These are phyloP conservation scores for Beta corolliflora DNA, from an alignment of 179 eudicot genomes.

Conservation along the genomic window DNA sequence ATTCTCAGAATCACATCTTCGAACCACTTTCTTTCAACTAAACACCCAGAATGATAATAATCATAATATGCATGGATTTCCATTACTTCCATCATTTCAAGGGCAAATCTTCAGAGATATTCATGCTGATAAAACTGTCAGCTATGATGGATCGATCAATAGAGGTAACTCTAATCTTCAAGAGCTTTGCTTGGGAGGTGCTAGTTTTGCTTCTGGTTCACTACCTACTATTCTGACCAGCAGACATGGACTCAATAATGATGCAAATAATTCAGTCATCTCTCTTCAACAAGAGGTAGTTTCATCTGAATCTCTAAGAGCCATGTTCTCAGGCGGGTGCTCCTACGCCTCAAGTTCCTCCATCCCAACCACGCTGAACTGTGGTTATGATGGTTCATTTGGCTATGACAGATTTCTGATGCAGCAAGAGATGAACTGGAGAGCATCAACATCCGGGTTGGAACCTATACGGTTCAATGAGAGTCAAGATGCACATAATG, in stretches of 20 bases:
- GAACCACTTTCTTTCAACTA: constrained; percentile 29
- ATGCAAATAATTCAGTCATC: constrained; percentile 25
- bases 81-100: constrained; percentile 36
- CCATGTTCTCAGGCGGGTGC: constrained; percentile 31
- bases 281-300: constrained; percentile 28
- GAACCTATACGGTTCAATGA: constrained; percentile 34
- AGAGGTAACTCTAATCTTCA: constrained; percentile 26
- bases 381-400: constrained; percentile 38
- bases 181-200: constrained; percentile 34
- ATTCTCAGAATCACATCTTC: constrained; percentile 33
- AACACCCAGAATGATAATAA: constrained; percentile 37
- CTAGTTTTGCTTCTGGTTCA: constrained; percentile 35
- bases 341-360: constrained; percentile 37
- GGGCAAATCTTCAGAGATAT: constrained; percentile 37
- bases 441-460: constrained; percentile 31
- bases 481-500: constrained; percentile 27
- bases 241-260: constrained; percentile 24
- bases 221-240: constrained; percentile 30
- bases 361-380: constrained; percentile 28
- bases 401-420: constrained; percentile 34
- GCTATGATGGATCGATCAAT: constrained; percentile 25
- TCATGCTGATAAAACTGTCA: constrained; percentile 16
- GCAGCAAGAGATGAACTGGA: constrained; percentile 38
- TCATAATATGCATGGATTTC: constrained; percentile 40
- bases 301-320: constrained; percentile 29